Percentiles rank a stretch among this genome's conserved stretches.
These are phyloP conservation scores for Colletotrichum spinosum DNA, from an alignment of 2,329 filamentous ascomycete species.

Conservation along the genomic window DNA sequence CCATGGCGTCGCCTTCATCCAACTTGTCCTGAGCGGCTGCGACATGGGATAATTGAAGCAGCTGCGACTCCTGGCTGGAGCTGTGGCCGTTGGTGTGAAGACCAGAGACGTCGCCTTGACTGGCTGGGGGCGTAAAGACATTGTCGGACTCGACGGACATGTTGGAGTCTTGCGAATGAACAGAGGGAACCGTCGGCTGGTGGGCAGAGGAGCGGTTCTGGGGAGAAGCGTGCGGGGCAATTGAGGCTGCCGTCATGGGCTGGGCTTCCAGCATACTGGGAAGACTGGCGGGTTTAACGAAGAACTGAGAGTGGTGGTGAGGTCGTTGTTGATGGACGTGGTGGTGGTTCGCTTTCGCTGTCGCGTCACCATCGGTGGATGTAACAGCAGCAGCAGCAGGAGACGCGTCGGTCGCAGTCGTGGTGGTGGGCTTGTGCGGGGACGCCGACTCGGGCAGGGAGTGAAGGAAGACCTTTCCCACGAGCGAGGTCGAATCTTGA, in stretches of 20 bases:
- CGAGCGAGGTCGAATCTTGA: constrained; percentile 14
- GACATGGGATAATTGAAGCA: constrained; percentile 68
- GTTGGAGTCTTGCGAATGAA: constrained; percentile 45
- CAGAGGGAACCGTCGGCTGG: constrained; percentile 39
- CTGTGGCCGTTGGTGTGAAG: constrained; percentile 49
- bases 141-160: constrained; percentile 43
- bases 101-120: constrained; percentile 39
- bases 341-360: constrained; percentile 28
- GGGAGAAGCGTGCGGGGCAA: constrained; percentile 40
- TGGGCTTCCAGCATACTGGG: constrained; percentile 34
- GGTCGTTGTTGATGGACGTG: constrained; percentile 6
- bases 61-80: constrained; percentile 66
- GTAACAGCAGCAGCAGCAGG: constrained; percentile 11
- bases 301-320: background rate
- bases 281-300: background rate
- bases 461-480: constrained; percentile 24
- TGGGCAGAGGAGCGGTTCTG: constrained; percentile 12
- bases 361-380: constrained; percentile 33
- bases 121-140: constrained; percentile 45
- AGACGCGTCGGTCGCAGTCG: constrained; percentile 21
- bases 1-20: constrained; percentile 47
- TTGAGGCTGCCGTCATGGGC: constrained; percentile 40
- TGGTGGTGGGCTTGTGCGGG: constrained; percentile 1
- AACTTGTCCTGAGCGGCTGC: constrained; percentile 66
- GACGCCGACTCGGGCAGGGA: constrained; percentile 8